These are phyloP conservation scores for Ceratobasidium sp. DNA, from an alignment of 1,284 basidiomycete genomes.

Conservation along the genomic window DNA sequence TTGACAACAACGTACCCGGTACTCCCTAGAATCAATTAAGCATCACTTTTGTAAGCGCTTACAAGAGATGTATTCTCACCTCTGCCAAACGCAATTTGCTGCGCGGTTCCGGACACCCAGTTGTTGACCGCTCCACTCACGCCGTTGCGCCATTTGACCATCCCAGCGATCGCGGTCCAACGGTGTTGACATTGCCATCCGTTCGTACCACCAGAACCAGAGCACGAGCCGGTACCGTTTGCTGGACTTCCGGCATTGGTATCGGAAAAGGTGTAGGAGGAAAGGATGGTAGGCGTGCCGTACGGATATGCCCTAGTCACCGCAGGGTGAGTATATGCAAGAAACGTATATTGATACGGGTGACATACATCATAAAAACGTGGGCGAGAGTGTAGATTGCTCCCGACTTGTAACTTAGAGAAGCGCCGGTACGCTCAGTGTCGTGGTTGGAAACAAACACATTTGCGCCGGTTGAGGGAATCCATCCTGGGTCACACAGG, in stretches of 20 bases:
- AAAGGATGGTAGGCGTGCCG: slow-evolving; percentile 71
- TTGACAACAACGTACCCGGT: slow-evolving; percentile 73
- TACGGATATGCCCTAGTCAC: slow-evolving; percentile 64
- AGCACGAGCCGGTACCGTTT: slow-evolving; percentile 65
- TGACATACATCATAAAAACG: slow-evolving; percentile 66
- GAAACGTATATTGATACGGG: neutral
- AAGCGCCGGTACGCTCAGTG: slow-evolving; percentile 59
- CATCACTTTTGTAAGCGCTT: neutral
- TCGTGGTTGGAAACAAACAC: slow-evolving; percentile 51
- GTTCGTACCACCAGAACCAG: slow-evolving; percentile 60
- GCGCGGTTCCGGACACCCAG: slow-evolving; percentile 65
- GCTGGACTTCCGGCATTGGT: slow-evolving; percentile 67
- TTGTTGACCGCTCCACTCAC: slow-evolving; percentile 60
- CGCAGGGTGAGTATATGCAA: neutral
- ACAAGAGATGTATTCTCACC: slow-evolving; percentile 53
- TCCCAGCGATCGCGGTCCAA: slow-evolving; percentile 65
- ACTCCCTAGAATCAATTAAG: slow-evolving; percentile 42
- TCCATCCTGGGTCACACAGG: slow-evolving; percentile 61
- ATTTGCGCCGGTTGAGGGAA: slow-evolving; percentile 65
- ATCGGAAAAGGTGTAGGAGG: slow-evolving; percentile 64
- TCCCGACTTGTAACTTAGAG: slow-evolving; percentile 68
- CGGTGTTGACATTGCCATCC: slow-evolving; percentile 69
- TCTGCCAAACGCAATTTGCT: slow-evolving; percentile 71
- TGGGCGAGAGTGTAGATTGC: slow-evolving; percentile 69
- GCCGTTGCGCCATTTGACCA: slow-evolving; percentile 72